Evolutionary conservation across 1,284 basidiomycete genomes (phyloP).

Genomic region (Austroboletus novae-zelandiae): DNA sequence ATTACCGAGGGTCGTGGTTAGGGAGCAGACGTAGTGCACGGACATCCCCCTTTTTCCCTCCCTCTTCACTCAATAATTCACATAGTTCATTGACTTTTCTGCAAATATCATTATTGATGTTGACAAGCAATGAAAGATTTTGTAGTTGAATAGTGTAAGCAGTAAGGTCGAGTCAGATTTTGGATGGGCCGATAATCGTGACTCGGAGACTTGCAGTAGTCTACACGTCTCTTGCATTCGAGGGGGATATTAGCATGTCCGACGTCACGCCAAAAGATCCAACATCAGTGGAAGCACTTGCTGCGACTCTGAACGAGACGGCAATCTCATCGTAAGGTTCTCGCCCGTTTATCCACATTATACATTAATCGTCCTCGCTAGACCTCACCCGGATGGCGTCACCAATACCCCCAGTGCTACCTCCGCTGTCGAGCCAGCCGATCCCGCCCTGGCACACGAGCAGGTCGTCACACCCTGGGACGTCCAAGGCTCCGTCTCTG

Average conservation of each 20-base stretch:
- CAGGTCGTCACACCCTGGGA: constrained; percentile 99
- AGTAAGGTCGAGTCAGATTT: not conserved
- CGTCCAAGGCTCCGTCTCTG: constrained; percentile 89
- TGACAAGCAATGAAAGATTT: constrained; percentile 7
- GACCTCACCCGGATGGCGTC: constrained; percentile 9
- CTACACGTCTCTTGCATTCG: not conserved
- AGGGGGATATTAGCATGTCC: constrained; percentile 10
- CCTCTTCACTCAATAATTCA: constrained; percentile 27
- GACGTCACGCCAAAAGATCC: constrained; percentile 3
- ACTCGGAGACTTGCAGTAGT: constrained; percentile 2
- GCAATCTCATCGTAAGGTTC: constrained; percentile 22
- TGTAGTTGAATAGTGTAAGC: not conserved
- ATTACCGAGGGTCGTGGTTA: constrained; percentile 28
- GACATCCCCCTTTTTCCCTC: constrained; percentile 29
- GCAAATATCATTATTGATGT: constrained; percentile 31
- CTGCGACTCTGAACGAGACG: constrained; percentile 12
- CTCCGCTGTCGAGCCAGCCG: constrained; percentile 35
- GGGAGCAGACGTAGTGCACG: constrained; percentile 41
- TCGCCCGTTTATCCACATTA: not conserved
- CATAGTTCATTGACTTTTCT: constrained; percentile 23
- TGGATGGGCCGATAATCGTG: constrained; percentile 3
- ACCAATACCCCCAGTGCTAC: not conserved
- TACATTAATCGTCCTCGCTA: constrained; percentile 3
- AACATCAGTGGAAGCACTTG: constrained; percentile 11
- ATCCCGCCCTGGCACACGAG: constrained; percentile 42